A percentile compares a stretch with the other conserved stretches of the same genome.
Conservation (phyloP, 1,284 basidiomycete species). For the Rhodotorula sp. region DNA sequence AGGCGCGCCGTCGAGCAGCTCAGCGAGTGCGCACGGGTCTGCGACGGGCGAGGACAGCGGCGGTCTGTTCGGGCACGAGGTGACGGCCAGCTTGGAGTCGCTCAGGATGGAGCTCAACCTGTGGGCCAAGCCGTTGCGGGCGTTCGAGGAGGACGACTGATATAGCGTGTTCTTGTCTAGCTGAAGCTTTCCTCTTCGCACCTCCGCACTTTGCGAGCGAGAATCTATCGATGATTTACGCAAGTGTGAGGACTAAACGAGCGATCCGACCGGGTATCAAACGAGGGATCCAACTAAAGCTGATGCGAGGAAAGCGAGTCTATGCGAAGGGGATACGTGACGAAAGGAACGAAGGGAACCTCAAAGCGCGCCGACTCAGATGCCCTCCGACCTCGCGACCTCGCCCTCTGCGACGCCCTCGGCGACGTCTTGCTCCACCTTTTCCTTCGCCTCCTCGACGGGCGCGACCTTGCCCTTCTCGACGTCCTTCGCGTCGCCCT, state of each 20-base stretch:
- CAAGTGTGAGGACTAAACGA: neutral
- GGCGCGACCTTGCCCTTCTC: neutral
- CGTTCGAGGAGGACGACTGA: constrained; percentile 16
- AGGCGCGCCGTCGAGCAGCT: neutral
- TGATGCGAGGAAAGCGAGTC: too few relatives aligned
- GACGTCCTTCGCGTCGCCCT: constrained; percentile 1
- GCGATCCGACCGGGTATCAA: too few relatives aligned
- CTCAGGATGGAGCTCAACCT: constrained; percentile 36
- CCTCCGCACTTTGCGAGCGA: too few relatives aligned
- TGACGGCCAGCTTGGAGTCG: constrained; percentile 29
- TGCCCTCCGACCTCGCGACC: constrained; percentile 17
- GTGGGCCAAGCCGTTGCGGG: constrained; percentile 24
- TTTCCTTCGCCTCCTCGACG: constrained; percentile 4
- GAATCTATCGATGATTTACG: neutral
- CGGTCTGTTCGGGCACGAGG: constrained; percentile 27
- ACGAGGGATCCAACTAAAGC: too few relatives aligned
- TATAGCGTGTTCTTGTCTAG: too few relatives aligned
- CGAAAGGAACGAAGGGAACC: neutral
- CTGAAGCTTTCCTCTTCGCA: too few relatives aligned
- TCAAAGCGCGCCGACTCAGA: neutral
- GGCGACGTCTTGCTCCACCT: constrained; percentile 5
- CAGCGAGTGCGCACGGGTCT: neutral
- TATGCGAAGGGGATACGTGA: neutral
- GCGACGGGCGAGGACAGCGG: constrained; percentile 1
- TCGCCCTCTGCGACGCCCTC: constrained; percentile 11